Evolutionary conservation across 495 filamentous ascomycete species (phyloP).

Genomic region (Penicillium angulare): DNA sequence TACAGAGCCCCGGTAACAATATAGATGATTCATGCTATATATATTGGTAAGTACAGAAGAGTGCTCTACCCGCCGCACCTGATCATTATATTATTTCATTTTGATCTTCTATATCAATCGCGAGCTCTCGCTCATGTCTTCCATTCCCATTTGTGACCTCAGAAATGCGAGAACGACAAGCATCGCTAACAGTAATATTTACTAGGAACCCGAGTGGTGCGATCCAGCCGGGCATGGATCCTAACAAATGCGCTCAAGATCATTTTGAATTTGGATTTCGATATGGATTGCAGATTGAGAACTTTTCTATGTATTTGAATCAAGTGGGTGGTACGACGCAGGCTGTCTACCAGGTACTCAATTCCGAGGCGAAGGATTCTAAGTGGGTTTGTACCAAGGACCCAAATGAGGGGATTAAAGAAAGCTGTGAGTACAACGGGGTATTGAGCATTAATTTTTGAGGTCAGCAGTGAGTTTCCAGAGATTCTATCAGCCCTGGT

Average conservation of each 20-base stretch:
- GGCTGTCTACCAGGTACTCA: conserved; percentile 1
- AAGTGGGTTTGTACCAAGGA: conserved; percentile 7
- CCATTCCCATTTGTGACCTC: too few species aligned
- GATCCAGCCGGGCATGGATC: conserved; percentile 9
- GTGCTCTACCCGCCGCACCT: background rate
- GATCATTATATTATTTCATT: too few species aligned
- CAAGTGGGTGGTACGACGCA: background rate
- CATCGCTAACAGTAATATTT: background rate
- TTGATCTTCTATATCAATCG: background rate
- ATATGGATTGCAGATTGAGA: conserved; percentile 15
- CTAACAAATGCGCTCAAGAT: conserved; percentile 3
- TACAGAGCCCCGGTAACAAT: background rate
- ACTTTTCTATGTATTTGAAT: conserved; percentile 8
- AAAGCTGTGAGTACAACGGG: conserved; percentile 1
- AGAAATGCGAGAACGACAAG: background rate
- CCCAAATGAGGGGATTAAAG: background rate
- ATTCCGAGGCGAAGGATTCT: conserved; percentile 1
- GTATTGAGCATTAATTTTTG: background rate
- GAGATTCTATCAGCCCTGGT: too few species aligned
- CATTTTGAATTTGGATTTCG: conserved; percentile 15
- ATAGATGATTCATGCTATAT: background rate
- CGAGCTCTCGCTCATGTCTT: background rate
- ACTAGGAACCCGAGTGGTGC: conserved; percentile 10
- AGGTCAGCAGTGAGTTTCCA: background rate
- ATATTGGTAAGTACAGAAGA: conserved; percentile 1